A percentile compares a stretch with the other conserved stretches of the same genome.
These are phyloP conservation scores for Bipolaris gigantea DNA, from an alignment of 2,329 filamentous ascomycete genomes.

Conservation along the genomic window DNA sequence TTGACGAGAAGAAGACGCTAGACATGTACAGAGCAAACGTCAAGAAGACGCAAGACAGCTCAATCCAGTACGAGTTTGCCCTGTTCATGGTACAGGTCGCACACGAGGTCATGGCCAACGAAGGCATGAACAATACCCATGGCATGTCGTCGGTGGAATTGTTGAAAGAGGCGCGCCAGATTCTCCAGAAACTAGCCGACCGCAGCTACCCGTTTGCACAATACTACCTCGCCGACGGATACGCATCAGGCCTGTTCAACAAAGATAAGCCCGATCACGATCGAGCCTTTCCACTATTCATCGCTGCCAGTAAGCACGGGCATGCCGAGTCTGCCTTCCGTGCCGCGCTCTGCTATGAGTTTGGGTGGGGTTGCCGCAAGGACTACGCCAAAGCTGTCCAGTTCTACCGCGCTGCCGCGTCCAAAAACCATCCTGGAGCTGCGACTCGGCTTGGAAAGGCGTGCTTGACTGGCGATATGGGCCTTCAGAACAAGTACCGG, in stretches of 20 bases:
- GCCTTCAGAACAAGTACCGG: conserved; percentile 76
- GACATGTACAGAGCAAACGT: conserved; percentile 98
- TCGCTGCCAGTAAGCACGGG: conserved; percentile 92
- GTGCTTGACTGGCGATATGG: conserved; percentile 86
- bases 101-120: conserved; percentile 62
- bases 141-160: conserved; percentile 62
- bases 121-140: conserved; percentile 39
- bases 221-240: conserved; percentile 95
- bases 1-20: conserved; percentile 89
- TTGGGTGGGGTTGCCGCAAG: conserved; percentile 92
- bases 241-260: conserved; percentile 89
- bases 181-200: conserved; percentile 82
- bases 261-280: conserved; percentile 93
- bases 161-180: conserved; percentile 82
- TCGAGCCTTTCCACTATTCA: conserved; percentile 87
- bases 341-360: conserved; percentile 93
- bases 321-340: conserved; percentile 96
- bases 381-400: conserved; percentile 91
- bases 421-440: conserved; percentile 92
- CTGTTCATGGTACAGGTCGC: conserved; percentile 90
- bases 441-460: conserved; percentile 91
- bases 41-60: conserved; percentile 90
- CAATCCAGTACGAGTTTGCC: conserved; percentile 94
- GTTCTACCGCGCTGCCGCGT: conserved; percentile 85
- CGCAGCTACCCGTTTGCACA: conserved; percentile 94